Evolutionary conservation across 768 basidiomycete species (phyloP), one percentile per base, ranked within the genome.

Genomic region (Strobilomyces dryophilus): DNA sequence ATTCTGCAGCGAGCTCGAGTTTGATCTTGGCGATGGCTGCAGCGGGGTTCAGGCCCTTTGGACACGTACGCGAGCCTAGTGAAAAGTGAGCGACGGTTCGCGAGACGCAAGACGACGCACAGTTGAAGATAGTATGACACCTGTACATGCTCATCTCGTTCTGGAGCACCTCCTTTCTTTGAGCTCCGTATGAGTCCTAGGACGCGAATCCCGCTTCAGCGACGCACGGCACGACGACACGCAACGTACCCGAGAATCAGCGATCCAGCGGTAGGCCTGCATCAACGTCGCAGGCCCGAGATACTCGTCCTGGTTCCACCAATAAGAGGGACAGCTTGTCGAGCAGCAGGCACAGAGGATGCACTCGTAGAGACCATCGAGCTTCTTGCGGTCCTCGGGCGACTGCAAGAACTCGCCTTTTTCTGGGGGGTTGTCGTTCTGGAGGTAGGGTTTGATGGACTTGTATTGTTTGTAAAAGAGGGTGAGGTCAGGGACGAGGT

Each of bases 301-400:
- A 72, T 99, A 99, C 71, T 93, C 89, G 67, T 98, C 94, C 73
- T 94, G 92, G 75, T 98, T 98, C 95, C 95, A 98, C 95, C 95
- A 98, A 74, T 98, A 97, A 29, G 87, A 89, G 5, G 95, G 95
- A 80, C 95, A 99, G 41, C 89, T 90, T 0, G 95, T 98, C 40
- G 94, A 94, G 76, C 95, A 99, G 74, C 97, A 98, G 2, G 95
- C 92, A 65, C 92, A 95, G 52, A 95, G 83, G 58, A 95, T 98
- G 71, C 95, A 95, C 71, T 98, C 97, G 76, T 98, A 99, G 76
- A 98, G 83, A 45, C 95, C 94, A 61, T 90, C 95, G 17, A 99
- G 85, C 73, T 98, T 98, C 79, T 83, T 84, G 66, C 95, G 84
- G 67, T 99, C 93, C 62, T 92, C 95, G 24, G 73, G 82, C 11